These are phyloP conservation scores for Ananas comosus DNA, from an alignment of 176 grass and related monocot genomes.

Conservation along the genomic window DNA sequence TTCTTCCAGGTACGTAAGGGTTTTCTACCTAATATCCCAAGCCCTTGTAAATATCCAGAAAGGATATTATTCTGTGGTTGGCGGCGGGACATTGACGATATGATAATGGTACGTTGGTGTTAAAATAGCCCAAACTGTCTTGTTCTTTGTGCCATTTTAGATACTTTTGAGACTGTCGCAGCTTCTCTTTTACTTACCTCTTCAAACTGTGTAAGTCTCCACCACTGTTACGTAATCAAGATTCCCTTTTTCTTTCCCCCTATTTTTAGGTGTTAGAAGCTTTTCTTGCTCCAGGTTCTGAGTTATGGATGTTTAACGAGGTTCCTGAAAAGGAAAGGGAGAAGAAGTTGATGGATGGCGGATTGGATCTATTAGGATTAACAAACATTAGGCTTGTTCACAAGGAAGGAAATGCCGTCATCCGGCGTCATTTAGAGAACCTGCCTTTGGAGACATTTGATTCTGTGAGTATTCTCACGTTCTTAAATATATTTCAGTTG, in stretches of 20 bases:
- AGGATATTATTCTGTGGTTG: slow-evolving; percentile 98
- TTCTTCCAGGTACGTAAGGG: slow-evolving; percentile 55
- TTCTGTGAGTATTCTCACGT: slow-evolving; percentile 53
- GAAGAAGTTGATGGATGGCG: slow-evolving; percentile 70
- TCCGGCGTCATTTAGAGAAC: slow-evolving; percentile 82
- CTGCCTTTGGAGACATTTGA: slow-evolving; percentile 96
- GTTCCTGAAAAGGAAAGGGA: slow-evolving; percentile 92
- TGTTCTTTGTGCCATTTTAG: not conserved
- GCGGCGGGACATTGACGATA: slow-evolving; percentile 97
- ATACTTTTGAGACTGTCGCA: not conserved
- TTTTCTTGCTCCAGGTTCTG: slow-evolving; percentile 86
- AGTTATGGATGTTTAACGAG: slow-evolving; percentile 98
- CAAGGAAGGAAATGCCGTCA: slow-evolving; percentile 97
- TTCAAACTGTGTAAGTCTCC: too few species aligned
- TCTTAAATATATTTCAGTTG: not conserved
- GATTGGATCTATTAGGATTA: slow-evolving; percentile 71
- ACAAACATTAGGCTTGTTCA: slow-evolving; percentile 92
- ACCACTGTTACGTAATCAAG: not conserved
- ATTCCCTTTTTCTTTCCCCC: slow-evolving; percentile 2
- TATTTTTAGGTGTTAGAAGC: slow-evolving; percentile 78
- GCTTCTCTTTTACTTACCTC: not conserved
- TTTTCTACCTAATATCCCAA: slow-evolving; percentile 58
- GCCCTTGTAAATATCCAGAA: slow-evolving; percentile 88
- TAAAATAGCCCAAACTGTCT: not conserved
- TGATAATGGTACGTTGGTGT: slow-evolving; percentile 83